Conservation (phyloP, 352 stramenopile species). For the Pythium myriotylum region DNA sequence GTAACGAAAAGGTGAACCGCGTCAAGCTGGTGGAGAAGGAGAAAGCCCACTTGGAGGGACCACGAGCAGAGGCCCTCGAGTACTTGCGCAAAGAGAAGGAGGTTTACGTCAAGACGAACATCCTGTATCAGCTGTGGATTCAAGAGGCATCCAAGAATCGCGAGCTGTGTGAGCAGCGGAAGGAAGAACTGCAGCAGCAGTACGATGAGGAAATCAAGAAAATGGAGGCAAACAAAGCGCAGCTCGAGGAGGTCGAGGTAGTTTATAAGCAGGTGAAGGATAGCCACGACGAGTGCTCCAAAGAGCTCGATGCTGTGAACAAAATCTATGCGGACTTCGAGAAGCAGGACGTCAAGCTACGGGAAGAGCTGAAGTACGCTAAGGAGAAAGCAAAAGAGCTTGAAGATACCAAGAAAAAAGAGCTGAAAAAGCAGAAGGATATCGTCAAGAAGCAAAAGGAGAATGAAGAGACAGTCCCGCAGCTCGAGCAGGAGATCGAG, state of each 20-base stretch:
- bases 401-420: constrained; percentile 86
- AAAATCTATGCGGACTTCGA: constrained; percentile 95
- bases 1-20: constrained; percentile 96
- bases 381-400: constrained; percentile 94
- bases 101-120: constrained; percentile 96
- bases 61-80: constrained; percentile 94
- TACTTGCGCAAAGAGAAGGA: constrained; percentile 95
- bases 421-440: constrained; percentile 91
- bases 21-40: constrained; percentile 99
- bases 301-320: constrained; percentile 90
- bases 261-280: constrained; percentile 80
- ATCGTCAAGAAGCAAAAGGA: constrained; percentile 81
- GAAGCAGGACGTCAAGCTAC: constrained; percentile 97
- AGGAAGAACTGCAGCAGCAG: constrained; percentile 72
- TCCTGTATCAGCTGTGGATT: constrained; percentile 95
- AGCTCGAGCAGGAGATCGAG: constrained; percentile 86
- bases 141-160: constrained; percentile 82
- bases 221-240: constrained; percentile 75
- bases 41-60: constrained; percentile 92
- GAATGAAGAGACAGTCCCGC: constrained; percentile 87
- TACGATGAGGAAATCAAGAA: constrained; percentile 69
- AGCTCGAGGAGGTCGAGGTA: constrained; percentile 82
- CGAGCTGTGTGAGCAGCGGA: constrained; percentile 62
- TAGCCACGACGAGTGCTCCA: constrained; percentile 85
- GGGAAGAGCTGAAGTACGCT: constrained; percentile 96